A percentile compares a stretch with the other conserved stretches of the same genome.
Conservation (phyloP, 768 basidiomycete genomes). For the Leccinum olivaceopallidum region DNA sequence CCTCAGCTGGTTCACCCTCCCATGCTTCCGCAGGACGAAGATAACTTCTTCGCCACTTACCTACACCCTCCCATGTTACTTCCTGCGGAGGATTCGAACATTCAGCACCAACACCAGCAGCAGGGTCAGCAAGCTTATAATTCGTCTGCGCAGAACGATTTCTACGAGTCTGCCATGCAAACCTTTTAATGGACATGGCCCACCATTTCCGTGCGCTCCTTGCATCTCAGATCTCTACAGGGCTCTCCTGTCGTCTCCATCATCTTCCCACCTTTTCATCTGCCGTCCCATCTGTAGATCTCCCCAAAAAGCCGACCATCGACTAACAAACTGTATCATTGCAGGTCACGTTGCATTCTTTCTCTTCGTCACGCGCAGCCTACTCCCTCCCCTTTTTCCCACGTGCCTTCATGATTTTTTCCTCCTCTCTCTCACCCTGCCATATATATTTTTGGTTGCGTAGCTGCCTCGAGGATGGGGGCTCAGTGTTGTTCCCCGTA, state of each 20-base stretch:
- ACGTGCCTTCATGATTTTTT: neutral
- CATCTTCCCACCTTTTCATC: neutral
- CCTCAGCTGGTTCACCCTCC: no score
- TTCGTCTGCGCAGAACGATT: constrained; percentile 26
- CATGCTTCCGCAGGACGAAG: no score
- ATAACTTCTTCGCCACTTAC: no score
- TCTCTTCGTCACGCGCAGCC: constrained; percentile 6
- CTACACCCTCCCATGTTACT: no score
- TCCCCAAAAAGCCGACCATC: constrained; percentile 13
- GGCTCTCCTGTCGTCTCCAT: neutral
- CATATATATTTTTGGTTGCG: constrained; percentile 34
- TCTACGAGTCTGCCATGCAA: constrained; percentile 37
- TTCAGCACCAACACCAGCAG: constrained; percentile 17
- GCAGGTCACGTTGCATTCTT: constrained; percentile 10
- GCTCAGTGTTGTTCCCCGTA: constrained; percentile 11
- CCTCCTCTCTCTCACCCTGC: constrained; percentile 21
- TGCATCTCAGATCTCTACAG: constrained; percentile 11
- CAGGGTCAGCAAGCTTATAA: constrained; percentile 22
- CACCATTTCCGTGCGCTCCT: neutral
- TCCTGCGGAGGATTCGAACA: no score
- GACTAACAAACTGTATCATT: constrained; percentile 20
- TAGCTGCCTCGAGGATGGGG: constrained; percentile 18
- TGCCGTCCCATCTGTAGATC: constrained; percentile 20
- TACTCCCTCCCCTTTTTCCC: neutral
- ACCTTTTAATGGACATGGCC: constrained; percentile 25